Percentiles rank a stretch among this genome's conserved stretches.
These are phyloP conservation scores for Teratosphaeria viscida DNA, from an alignment of 2,329 filamentous ascomycete genomes.

Conservation along the genomic window DNA sequence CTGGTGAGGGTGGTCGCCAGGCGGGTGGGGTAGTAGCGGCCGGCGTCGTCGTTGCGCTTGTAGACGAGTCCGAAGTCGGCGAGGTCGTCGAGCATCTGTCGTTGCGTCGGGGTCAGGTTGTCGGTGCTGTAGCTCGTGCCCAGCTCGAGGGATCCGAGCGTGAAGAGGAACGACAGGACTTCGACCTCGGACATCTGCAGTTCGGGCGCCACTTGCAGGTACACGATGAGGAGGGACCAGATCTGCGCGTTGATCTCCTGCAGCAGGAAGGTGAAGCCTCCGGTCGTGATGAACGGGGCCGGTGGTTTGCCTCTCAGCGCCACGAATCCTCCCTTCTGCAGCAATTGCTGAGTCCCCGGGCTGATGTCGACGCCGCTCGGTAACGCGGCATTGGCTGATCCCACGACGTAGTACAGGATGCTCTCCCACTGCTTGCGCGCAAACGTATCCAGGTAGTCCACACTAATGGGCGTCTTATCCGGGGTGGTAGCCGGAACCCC, in stretches of 20 bases:
- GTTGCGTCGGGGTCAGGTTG: conserved; percentile 69
- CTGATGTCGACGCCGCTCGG: conserved; percentile 37
- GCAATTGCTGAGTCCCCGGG: conserved; percentile 71
- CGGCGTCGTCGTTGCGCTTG: conserved; percentile 33
- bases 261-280: conserved; percentile 86
- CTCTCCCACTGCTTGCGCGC: conserved; percentile 88
- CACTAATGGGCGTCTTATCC: conserved; percentile 52
- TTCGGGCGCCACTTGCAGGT: conserved; percentile 65
- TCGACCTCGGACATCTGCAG: conserved; percentile 79
- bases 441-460: conserved; percentile 70
- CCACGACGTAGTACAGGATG: conserved; percentile 91
- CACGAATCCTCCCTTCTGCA: conserved; percentile 73
- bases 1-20: conserved; percentile 86
- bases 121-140: conserved; percentile 83
- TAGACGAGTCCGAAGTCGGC: conserved; percentile 91
- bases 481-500: conserved; percentile 67
- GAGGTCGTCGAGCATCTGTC: conserved; percentile 81
- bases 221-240: conserved; percentile 88
- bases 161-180: conserved; percentile 90
- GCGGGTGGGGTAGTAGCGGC: conserved; percentile 74
- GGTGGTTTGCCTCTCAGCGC: conserved; percentile 31
- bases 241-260: conserved; percentile 96
- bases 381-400: conserved; percentile 51
- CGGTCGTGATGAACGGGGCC: conserved; percentile 68
- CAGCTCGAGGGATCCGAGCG: conserved; percentile 84